Percentiles rank a stretch among this genome's conserved stretches.
Conservation (phyloP, 345 rosid species). For the Syzygium aqueum region DNA sequence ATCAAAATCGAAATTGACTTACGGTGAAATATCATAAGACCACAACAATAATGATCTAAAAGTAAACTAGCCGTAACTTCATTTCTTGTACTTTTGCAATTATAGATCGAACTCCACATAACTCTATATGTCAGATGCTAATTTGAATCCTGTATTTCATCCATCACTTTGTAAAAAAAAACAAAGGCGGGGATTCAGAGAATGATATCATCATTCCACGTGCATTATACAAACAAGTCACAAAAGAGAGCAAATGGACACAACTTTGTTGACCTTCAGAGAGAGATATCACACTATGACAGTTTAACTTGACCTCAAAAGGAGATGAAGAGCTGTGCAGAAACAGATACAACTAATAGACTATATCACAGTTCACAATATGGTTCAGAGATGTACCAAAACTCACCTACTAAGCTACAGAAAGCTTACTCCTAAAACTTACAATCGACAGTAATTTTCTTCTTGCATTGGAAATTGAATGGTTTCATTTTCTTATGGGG, state of each 20-base stretch:
- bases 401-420: not conserved
- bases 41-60: not conserved
- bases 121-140: not conserved
- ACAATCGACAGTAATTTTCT: not conserved
- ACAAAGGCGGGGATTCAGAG: not conserved
- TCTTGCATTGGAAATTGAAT: not conserved
- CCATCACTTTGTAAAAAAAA: not conserved
- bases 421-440: not conserved
- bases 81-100: not conserved
- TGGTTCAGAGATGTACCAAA: not conserved
- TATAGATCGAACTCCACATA: not conserved
- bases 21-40: not conserved
- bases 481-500: not conserved
- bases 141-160: not conserved
- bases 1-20: not conserved
- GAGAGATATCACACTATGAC: not conserved
- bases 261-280: not conserved
- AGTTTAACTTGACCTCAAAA: not conserved
- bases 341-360: not conserved
- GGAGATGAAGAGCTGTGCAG: not conserved
- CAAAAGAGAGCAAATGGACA: not conserved
- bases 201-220: not conserved
- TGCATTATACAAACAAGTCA: not conserved
- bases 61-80: not conserved
- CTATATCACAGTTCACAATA: not conserved